Evolutionary conservation across 2,329 filamentous ascomycete species (phyloP).

Genomic region (Acrodontium crateriforme): DNA sequence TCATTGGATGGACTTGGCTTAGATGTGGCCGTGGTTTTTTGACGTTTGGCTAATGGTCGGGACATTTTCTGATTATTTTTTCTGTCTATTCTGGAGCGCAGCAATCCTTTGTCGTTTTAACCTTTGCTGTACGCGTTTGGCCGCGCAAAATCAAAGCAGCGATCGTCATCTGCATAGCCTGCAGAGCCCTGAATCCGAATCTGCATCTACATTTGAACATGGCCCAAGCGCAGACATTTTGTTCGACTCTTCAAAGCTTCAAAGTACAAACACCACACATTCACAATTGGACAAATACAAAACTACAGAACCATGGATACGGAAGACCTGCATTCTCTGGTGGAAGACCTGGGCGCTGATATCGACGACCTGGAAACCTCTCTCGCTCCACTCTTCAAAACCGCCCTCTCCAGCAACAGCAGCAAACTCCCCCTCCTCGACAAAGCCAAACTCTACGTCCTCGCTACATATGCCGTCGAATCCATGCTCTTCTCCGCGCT

Average conservation of each 20-base stretch:
- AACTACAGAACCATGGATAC: constrained; percentile 36
- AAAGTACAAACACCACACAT: too few species aligned
- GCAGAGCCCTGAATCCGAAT: too few species aligned
- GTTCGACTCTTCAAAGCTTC: too few species aligned
- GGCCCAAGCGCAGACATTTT: too few species aligned
- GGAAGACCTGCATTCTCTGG: constrained; percentile 47
- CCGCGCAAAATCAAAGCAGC: too few species aligned
- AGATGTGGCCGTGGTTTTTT: not conserved
- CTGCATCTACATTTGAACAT: too few species aligned
- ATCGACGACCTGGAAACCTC: constrained; percentile 66
- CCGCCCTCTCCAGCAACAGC: constrained; percentile 50
- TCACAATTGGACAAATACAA: constrained; percentile 1
- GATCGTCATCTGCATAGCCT: too few species aligned
- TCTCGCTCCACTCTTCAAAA: constrained; percentile 58
- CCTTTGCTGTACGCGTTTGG: too few species aligned
- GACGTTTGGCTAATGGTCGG: constrained; percentile 1
- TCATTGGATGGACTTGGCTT: too few species aligned
- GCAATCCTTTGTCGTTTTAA: too few species aligned
- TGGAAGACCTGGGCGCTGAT: constrained; percentile 56
- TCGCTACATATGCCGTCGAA: constrained; percentile 78
- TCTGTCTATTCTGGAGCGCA: too few species aligned
- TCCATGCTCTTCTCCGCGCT: constrained; percentile 78
- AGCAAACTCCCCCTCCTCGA: constrained; percentile 81
- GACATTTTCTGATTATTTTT: too few species aligned
- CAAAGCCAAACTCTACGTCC: constrained; percentile 85